Percentiles rank a stretch among this genome's conserved stretches.
phyloP scores from a whole-genome alignment of 2,329 filamentous ascomycete species.

The Thelonectria discophora region DNA sequence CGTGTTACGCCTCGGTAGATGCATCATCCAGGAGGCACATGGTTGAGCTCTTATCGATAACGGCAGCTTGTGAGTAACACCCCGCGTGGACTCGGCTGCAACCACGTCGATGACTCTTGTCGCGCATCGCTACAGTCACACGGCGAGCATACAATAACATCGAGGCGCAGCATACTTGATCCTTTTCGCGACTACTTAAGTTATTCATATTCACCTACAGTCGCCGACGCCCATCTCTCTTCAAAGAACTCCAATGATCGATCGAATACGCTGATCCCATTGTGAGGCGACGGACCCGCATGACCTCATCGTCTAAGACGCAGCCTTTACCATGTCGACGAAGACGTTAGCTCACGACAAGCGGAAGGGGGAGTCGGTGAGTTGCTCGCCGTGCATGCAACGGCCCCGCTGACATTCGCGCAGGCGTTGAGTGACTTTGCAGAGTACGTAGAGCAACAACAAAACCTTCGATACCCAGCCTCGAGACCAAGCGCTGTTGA shows the following conservation, averaged over 20 bases:
- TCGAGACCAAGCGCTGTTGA: slow-evolving; percentile 47
- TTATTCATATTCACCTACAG: slow-evolving; percentile 15
- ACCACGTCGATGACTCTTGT: slow-evolving; percentile 39
- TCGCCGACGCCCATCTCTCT: neutral
- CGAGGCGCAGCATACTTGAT: slow-evolving; percentile 30
- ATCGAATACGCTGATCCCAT: slow-evolving; percentile 36
- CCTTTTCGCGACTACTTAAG: slow-evolving; percentile 26
- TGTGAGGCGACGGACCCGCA: slow-evolving; percentile 32
- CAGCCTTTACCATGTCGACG: slow-evolving; percentile 56
- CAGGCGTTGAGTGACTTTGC: slow-evolving; percentile 92
- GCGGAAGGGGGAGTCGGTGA: slow-evolving; percentile 85
- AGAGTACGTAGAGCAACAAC: slow-evolving; percentile 96
- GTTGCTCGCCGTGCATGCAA: slow-evolving; percentile 31
- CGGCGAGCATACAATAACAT: slow-evolving; percentile 23
- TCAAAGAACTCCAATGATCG: slow-evolving; percentile 41
- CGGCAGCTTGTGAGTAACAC: slow-evolving; percentile 34
- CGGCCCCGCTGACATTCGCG: slow-evolving; percentile 23
- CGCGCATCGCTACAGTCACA: slow-evolving; percentile 33
- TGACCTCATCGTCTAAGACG: slow-evolving; percentile 39
- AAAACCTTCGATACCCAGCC: slow-evolving; percentile 72
- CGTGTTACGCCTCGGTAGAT: neutral
- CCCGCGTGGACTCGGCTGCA: slow-evolving; percentile 29
- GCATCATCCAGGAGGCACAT: neutral
- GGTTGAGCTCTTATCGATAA: slow-evolving; percentile 24
- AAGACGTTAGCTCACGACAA: slow-evolving; percentile 79